phyloP scores from a whole-genome alignment of 2,329 filamentous ascomycete genomes.

The Diaporthe caulivora region DNA sequence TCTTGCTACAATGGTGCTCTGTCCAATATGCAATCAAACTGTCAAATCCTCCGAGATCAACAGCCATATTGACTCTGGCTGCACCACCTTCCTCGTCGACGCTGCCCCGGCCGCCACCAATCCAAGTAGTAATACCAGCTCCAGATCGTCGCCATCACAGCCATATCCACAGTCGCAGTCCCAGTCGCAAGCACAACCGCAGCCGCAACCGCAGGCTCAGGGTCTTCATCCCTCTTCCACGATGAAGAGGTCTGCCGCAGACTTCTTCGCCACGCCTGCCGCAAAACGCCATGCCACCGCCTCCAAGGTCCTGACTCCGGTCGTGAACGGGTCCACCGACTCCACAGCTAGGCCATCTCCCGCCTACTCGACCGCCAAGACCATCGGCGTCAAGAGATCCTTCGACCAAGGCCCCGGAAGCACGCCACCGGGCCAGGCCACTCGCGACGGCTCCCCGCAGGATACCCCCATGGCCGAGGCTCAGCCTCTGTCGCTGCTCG shows the following conservation, averaged over 20 bases:
- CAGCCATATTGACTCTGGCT: slow-evolving; percentile 88
- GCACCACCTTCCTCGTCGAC: slow-evolving; percentile 75
- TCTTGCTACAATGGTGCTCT: slow-evolving; percentile 68
- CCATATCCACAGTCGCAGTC: slow-evolving; percentile 34
- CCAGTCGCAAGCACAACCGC: slow-evolving; percentile 32
- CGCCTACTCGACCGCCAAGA: slow-evolving; percentile 37
- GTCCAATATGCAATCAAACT: slow-evolving; percentile 82
- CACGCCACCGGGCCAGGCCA: slow-evolving; percentile 39
- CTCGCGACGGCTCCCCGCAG: slow-evolving; percentile 39
- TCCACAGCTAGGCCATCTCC: slow-evolving; percentile 6
- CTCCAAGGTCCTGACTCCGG: slow-evolving; percentile 49
- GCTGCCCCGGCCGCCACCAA: slow-evolving; percentile 47
- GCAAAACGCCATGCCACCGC: slow-evolving; percentile 64
- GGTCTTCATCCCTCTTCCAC: slow-evolving; percentile 50
- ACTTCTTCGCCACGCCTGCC: slow-evolving; percentile 73
- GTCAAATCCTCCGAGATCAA: slow-evolving; percentile 86
- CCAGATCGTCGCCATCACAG: slow-evolving; percentile 4
- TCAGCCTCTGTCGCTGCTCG: slow-evolving; percentile 41
- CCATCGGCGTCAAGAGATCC: slow-evolving; percentile 61
- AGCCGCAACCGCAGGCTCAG: slow-evolving; percentile 41
- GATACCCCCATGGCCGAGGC: slow-evolving; percentile 45
- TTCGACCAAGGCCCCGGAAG: slow-evolving; percentile 67
- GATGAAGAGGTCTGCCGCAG: slow-evolving; percentile 67
- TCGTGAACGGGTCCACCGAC: slow-evolving; percentile 49
- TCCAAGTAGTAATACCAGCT: slow-evolving; percentile 48